Evolutionary conservation across 441 rosid genomes (phyloP).

Genomic region (Adansonia grandidieri): DNA sequence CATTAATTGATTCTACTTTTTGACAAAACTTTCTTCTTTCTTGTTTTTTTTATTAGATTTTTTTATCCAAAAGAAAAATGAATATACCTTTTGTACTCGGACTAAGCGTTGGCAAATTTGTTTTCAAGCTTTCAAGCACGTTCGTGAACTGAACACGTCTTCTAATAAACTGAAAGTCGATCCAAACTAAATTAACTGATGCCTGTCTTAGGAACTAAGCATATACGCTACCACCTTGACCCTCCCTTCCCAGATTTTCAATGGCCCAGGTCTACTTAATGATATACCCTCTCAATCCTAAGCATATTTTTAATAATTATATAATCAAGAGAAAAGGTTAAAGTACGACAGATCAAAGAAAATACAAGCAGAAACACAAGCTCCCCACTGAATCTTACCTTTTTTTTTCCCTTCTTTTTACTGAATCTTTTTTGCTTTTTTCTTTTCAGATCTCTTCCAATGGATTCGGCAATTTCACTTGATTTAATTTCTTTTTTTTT

Average conservation of each 20-base stretch:
- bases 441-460: constrained; percentile 4
- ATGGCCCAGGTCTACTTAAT: background rate
- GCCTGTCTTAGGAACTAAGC: background rate
- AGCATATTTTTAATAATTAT: background rate
- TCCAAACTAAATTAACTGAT: constrained; percentile 21
- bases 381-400: background rate
- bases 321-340: background rate
- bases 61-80: too few species aligned
- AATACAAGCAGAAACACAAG: constrained; percentile 12
- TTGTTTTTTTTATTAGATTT: too few species aligned
- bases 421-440: background rate
- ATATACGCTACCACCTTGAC: background rate
- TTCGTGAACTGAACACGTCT: background rate
- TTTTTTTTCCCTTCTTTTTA: background rate
- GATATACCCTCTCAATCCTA: background rate
- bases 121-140: background rate
- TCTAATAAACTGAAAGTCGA: background rate
- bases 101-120: too few species aligned
- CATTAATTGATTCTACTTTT: too few species aligned
- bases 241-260: background rate
- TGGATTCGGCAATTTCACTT: constrained; percentile 2
- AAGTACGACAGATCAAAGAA: background rate
- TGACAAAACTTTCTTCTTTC: background rate
- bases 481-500: background rate
- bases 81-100: background rate